A percentile compares a stretch with the other conserved stretches of the same genome.
phyloP scores from a whole-genome alignment of 192 early-diverging fungal species.

The Radiomyces spectabilis region DNA sequence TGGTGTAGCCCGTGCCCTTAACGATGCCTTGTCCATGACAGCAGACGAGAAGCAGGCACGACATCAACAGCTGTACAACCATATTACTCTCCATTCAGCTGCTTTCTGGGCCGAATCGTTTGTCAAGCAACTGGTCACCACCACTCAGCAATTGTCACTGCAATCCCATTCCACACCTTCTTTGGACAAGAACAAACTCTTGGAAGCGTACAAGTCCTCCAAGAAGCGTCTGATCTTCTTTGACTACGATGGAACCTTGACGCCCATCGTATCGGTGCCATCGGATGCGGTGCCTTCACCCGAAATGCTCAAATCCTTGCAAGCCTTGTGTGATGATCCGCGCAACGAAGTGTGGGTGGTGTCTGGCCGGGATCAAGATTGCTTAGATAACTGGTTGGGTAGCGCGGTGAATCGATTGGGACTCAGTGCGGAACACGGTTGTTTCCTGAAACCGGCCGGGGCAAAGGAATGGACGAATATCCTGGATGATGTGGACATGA shows the following conservation, averaged over 20 bases:
- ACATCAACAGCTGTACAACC: constrained; percentile 69
- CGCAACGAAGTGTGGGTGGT: constrained; percentile 89
- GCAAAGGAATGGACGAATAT: constrained; percentile 50
- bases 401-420: constrained; percentile 63
- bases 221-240: constrained; percentile 82
- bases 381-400: constrained; percentile 84
- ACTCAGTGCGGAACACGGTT: constrained; percentile 80
- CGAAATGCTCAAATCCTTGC: constrained; percentile 78
- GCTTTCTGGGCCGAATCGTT: constrained; percentile 83
- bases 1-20: constrained; percentile 73
- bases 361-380: constrained; percentile 83
- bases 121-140: constrained; percentile 62
- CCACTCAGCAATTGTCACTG: constrained; percentile 27
- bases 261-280: constrained; percentile 86
- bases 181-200: constrained; percentile 26
- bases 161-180: constrained; percentile 39
- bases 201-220: constrained; percentile 44
- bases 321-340: constrained; percentile 62
- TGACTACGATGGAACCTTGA: constrained; percentile 95
- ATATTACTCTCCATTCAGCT: constrained; percentile 79
- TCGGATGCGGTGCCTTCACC: constrained; percentile 77
- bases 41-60: constrained; percentile 56
- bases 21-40: constrained; percentile 62
- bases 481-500: constrained; percentile 54
- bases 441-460: constrained; percentile 69